Evolutionary conservation across 768 basidiomycete species (phyloP).

Genomic region (Macrolepiota albuminosa): DNA sequence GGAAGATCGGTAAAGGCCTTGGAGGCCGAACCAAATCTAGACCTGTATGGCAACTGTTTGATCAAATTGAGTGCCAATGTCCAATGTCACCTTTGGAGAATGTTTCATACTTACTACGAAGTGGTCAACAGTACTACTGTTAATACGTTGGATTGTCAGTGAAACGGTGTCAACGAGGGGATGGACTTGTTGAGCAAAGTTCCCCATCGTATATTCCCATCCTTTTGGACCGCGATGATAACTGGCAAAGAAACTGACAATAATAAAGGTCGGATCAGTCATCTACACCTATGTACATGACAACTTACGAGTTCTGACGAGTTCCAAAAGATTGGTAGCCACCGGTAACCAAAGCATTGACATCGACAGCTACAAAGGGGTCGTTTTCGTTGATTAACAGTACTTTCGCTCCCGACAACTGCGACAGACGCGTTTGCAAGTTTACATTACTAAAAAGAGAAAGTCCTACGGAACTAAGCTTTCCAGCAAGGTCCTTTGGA

Average conservation of each 20-base stretch:
- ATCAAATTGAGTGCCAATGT: neutral
- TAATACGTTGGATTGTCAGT: conserved; percentile 41
- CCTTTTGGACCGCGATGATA: conserved; percentile 32
- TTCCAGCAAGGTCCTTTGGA: conserved; percentile 41
- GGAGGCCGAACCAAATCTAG: conserved; percentile 43
- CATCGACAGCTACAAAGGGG: conserved; percentile 47
- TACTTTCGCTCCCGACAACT: conserved; percentile 51
- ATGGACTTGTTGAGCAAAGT: conserved; percentile 51
- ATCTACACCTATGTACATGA: neutral
- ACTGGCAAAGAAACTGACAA: conserved; percentile 41
- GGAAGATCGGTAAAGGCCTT: conserved; percentile 43
- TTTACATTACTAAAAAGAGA: neutral
- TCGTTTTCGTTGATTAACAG: conserved; percentile 46
- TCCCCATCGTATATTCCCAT: conserved; percentile 43
- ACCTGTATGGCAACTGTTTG: conserved; percentile 53
- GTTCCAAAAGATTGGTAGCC: conserved; percentile 50
- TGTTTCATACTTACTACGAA: conserved; percentile 33
- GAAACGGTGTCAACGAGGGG: conserved; percentile 48
- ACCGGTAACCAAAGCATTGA: conserved; percentile 45
- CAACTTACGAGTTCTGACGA: conserved; percentile 40
- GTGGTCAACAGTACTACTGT: conserved; percentile 32
- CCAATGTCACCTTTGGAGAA: neutral
- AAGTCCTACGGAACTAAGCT: conserved; percentile 36
- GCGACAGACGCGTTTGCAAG: neutral
- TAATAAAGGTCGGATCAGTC: neutral